These are phyloP conservation scores for Chrysoporthe puriensis DNA, from an alignment of 2,329 filamentous ascomycete genomes.

Conservation along the genomic window DNA sequence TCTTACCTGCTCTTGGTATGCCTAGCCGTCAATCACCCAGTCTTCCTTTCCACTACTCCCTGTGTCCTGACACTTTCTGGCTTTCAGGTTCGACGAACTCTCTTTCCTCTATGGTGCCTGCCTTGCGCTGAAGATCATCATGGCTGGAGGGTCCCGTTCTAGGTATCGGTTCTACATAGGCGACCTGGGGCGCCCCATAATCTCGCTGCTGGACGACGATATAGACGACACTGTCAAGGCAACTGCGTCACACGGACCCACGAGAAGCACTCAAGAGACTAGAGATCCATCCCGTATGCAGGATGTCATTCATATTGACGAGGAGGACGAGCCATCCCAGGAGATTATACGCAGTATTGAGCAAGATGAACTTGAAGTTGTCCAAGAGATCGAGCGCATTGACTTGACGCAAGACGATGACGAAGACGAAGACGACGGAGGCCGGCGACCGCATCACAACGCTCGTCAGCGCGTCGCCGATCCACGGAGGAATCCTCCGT, in stretches of 20 bases:
- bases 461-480: too few relatives aligned
- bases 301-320: neutral
- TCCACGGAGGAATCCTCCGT: neutral
- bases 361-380: neutral
- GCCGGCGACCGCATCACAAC: neutral
- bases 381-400: neutral
- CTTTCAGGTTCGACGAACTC: neutral
- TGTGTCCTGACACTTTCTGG: neutral
- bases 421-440: neutral
- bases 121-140: neutral
- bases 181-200: neutral
- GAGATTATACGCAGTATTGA: neutral
- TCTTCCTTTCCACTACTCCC: neutral
- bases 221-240: neutral
- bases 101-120: neutral
- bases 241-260: too few relatives aligned
- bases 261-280: too few relatives aligned
- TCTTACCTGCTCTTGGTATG: neutral
- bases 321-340: neutral
- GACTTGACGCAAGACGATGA: slow-evolving; percentile 10
- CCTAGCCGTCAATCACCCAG: too few relatives aligned
- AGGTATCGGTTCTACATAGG: neutral
- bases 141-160: neutral
- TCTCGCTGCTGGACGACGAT: neutral
- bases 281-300: too few relatives aligned